Conservation (phyloP, 306 rosid species). For the Cucurbita ficifolia region DNA sequence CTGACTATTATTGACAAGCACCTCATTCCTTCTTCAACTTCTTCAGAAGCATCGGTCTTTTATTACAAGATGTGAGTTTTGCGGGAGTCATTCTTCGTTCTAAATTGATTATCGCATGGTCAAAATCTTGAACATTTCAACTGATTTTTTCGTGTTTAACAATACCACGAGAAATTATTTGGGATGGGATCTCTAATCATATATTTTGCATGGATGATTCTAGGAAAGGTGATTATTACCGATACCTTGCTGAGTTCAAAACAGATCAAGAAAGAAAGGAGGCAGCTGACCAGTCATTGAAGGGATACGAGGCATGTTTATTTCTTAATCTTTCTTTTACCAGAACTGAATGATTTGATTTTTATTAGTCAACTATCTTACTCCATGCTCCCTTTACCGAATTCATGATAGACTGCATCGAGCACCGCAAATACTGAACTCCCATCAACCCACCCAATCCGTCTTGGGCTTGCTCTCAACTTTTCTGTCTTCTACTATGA, state of each 20-base stretch:
- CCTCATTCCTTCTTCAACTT: conserved; percentile 61
- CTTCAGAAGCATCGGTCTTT: conserved; percentile 90
- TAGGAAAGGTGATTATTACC: conserved; percentile 65
- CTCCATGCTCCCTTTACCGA: conserved; percentile 11
- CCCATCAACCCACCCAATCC: conserved; percentile 89
- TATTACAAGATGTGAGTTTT: conserved; percentile 86
- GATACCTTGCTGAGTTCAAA: conserved; percentile 73
- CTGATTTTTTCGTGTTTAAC: background rate
- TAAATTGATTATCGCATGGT: background rate
- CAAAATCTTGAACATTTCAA: background rate
- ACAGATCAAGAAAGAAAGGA: conserved; percentile 59
- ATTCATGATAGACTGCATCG: conserved; percentile 57
- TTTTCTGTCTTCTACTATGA: conserved; percentile 96
- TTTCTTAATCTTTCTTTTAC: conserved; percentile 10
- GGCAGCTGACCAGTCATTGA: conserved; percentile 56
- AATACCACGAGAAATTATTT: background rate
- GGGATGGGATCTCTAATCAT: background rate
- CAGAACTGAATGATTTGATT: conserved; percentile 5
- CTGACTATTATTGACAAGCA: conserved; percentile 71
- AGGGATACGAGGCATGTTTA: conserved; percentile 61
- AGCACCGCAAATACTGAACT: conserved; percentile 82
- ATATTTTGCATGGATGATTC: conserved; percentile 9
- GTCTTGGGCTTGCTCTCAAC: conserved; percentile 97
- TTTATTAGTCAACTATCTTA: background rate
- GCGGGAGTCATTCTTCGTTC: background rate